Base-by-base conservation (phyloP, 805 yeast genomes). In the Peterozyma xylosa region DNA sequence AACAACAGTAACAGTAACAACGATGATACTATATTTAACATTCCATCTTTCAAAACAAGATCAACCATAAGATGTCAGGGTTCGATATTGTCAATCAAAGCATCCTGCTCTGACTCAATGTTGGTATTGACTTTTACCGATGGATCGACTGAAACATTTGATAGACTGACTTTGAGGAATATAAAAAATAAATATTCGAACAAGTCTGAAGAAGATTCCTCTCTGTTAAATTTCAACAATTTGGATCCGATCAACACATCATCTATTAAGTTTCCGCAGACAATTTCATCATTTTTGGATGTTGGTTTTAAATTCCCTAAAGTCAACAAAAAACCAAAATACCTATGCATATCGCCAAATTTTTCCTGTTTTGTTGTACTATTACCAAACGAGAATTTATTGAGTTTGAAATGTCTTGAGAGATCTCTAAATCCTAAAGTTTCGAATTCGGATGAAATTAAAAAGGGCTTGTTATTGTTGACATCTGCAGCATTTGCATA, bases 401-500 rank as follows among this genome's bases (percentile, higher is more conserved):
- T 66, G 11, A 43, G 49, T 17, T 42, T 59, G 15, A 36, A 52
- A 3, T 54, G 58, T 35, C 52, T 54, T 3, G 50, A 52, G 36
- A 47, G 57, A 7, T 46, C 41, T 7, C 44, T 53, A 7, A 51
- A 50, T 30, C 16, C 42, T 11, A 29, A 38, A 39, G 30, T 18
- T 14, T 29, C n/a, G 13, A 27, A 30, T 17, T 10, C 29, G 9
- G 21, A 11, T 15, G 37, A 21, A 5, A 34, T 42, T 9, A 42
- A 41, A 33, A 39, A 46, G 32, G 67, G 68, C 3, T 63, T 66
- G 11, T 45, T 70, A 35, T 57, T 63, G n/a, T 51, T 70, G 2
- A 61, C 77, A 1, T 71, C 85, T 0, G 79, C 77, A 1, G 81
- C 78, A 0, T 60, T 86, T 41, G 86, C 95, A 0, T 68, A 74